A percentile compares a stretch with the other conserved stretches of the same genome.
Conservation (phyloP, 768 basidiomycete genomes). For the Tulasnella sp. region DNA sequence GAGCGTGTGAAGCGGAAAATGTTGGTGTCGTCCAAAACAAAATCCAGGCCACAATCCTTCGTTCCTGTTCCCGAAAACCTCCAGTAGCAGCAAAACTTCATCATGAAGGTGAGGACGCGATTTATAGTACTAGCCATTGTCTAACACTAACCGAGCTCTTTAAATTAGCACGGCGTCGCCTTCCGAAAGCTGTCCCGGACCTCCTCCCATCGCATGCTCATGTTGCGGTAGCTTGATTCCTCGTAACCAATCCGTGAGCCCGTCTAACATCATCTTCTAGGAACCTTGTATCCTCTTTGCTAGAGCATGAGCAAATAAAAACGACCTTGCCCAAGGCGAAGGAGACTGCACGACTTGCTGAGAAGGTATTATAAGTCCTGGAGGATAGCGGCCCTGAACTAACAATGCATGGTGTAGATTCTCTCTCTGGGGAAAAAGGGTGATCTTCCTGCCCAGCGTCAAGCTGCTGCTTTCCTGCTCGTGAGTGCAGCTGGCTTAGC, state of each 20-base stretch:
- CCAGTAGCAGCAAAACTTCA: constrained; percentile 10
- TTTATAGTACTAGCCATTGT: background rate
- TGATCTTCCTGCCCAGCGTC: constrained; percentile 59
- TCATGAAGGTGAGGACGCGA: constrained; percentile 10
- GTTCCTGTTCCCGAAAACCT: constrained; percentile 1
- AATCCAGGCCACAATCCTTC: background rate
- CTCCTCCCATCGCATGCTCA: constrained; percentile 85
- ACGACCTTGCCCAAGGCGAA: constrained; percentile 95
- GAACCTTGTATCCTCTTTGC: constrained; percentile 88
- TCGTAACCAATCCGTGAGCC: background rate
- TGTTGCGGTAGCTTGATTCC: constrained; percentile 65
- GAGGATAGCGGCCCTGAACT: background rate
- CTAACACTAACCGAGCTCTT: background rate
- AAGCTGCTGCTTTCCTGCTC: constrained; percentile 76
- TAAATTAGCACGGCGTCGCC: constrained; percentile 91
- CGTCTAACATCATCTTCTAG: constrained; percentile 41
- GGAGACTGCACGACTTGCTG: constrained; percentile 84
- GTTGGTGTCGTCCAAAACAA: constrained; percentile 4
- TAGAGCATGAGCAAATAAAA: constrained; percentile 93
- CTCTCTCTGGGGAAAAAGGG: constrained; percentile 72
- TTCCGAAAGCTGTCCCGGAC: constrained; percentile 90
- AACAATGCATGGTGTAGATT: background rate
- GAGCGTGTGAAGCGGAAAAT: constrained; percentile 15
- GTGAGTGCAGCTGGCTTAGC: constrained; percentile 31
- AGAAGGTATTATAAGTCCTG: constrained; percentile 59